Evolutionary conservation across 495 filamentous ascomycete genomes (phyloP).

Genomic region (Hypoxylon perforatum): DNA sequence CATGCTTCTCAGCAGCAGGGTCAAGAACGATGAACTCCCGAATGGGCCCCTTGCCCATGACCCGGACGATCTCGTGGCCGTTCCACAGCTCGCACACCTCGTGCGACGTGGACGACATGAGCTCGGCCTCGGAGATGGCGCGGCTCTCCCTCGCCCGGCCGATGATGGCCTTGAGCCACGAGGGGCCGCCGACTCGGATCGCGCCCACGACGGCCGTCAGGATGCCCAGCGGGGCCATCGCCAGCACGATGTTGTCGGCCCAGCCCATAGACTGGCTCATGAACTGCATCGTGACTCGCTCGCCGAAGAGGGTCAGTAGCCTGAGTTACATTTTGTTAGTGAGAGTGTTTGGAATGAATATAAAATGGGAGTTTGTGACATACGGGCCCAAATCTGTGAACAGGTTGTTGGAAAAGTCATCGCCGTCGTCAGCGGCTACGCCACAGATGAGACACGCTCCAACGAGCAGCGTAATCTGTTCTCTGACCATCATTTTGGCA

Average conservation of each 20-base stretch:
- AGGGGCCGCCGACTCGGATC: slow-evolving; percentile 64
- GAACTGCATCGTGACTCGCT: slow-evolving; percentile 67
- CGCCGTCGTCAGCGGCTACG: slow-evolving; percentile 38
- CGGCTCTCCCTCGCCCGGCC: slow-evolving; percentile 53
- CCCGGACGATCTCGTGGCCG: slow-evolving; percentile 44
- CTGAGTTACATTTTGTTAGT: no score
- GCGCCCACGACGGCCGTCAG: slow-evolving; percentile 64
- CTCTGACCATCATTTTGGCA: no score
- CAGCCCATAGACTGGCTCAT: slow-evolving; percentile 62
- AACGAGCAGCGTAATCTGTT: no score
- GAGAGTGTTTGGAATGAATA: no score
- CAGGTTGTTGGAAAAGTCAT: slow-evolving; percentile 66
- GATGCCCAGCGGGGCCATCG: slow-evolving; percentile 65
- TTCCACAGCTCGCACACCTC: slow-evolving; percentile 55
- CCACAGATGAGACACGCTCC: no score
- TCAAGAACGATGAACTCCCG: no score
- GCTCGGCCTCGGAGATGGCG: slow-evolving; percentile 45
- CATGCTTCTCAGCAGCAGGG: no score
- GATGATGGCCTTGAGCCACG: slow-evolving; percentile 63
- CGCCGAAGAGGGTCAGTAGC: slow-evolving; percentile 66
- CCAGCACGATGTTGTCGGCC: slow-evolving; percentile 65
- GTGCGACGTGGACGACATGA: slow-evolving; percentile 48
- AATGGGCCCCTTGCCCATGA: slow-evolving; percentile 25
- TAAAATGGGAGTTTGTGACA: no score
- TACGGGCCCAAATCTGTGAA: slow-evolving; percentile 49